A percentile compares a stretch with the other conserved stretches of the same genome.
These are phyloP conservation scores for Aspergillus bombycis DNA, from an alignment of 2,329 filamentous ascomycete species.

Conservation along the genomic window DNA sequence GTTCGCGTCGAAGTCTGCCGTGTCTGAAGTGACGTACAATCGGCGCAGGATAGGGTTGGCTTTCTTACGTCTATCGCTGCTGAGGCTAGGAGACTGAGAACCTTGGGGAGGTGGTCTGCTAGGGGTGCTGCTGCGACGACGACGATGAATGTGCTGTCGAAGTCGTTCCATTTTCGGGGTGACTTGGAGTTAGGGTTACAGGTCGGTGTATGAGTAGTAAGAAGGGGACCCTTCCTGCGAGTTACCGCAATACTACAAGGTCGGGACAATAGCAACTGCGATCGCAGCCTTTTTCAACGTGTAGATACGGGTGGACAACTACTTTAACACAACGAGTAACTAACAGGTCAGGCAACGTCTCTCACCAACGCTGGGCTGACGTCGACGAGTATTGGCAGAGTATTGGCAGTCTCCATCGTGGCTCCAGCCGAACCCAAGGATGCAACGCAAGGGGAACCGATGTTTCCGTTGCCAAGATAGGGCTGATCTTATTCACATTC, in stretches of 20 bases:
- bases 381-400: conserved; percentile 24
- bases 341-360: neutral
- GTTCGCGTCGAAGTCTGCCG: conserved; percentile 53
- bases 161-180: conserved; percentile 17
- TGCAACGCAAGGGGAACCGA: neutral
- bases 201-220: neutral
- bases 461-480: conserved; percentile 9
- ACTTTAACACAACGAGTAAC: neutral
- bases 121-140: conserved; percentile 16
- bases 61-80: conserved; percentile 7
- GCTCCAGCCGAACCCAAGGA: conserved; percentile 9
- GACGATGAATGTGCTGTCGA: conserved; percentile 20
- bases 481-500: neutral
- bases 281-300: neutral
- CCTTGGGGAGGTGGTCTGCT: conserved; percentile 8
- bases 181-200: neutral
- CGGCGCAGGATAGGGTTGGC: conserved; percentile 18
- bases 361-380: conserved; percentile 19
- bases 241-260: too few species aligned
- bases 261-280: neutral
- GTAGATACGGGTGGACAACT: neutral
- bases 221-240: neutral
- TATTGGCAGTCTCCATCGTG: conserved; percentile 6
- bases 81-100: conserved; percentile 4
- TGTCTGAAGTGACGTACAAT: conserved; percentile 36